A percentile compares a stretch with the other conserved stretches of the same genome.
These are phyloP conservation scores for Quercus dentata DNA, from an alignment of 306 rosid genomes.

Conservation along the genomic window DNA sequence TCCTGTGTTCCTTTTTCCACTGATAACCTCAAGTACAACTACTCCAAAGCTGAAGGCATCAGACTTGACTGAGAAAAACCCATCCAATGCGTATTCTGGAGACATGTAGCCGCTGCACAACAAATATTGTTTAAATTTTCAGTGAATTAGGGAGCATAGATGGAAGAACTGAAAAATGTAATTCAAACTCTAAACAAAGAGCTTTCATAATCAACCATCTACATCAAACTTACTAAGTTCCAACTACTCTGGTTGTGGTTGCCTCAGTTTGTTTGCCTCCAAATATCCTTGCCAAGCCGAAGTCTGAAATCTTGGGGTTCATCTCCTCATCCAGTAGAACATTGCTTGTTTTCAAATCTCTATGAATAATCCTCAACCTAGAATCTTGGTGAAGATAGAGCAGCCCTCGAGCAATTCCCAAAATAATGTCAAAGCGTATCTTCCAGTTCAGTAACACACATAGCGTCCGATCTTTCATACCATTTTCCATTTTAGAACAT, in stretches of 20 bases:
- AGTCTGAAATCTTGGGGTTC: slow-evolving; percentile 23
- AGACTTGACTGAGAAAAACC: slow-evolving; percentile 46
- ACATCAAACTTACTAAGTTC: slow-evolving; percentile 20
- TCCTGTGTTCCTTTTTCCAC: slow-evolving; percentile 48
- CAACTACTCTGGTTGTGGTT: slow-evolving; percentile 15
- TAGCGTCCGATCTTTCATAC: background rate
- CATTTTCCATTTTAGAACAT: background rate
- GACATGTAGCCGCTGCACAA: slow-evolving; percentile 47
- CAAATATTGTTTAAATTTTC: background rate
- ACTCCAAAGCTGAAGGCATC: slow-evolving; percentile 64
- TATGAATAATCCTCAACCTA: slow-evolving; percentile 24
- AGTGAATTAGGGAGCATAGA: background rate
- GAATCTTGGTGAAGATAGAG: slow-evolving; percentile 33
- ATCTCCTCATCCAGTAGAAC: slow-evolving; percentile 12
- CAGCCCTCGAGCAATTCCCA: slow-evolving; percentile 20
- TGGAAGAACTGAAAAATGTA: background rate
- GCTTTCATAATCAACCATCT: background rate
- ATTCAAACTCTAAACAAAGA: background rate
- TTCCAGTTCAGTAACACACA: slow-evolving; percentile 17
- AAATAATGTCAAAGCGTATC: slow-evolving; percentile 13
- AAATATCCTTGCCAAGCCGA: slow-evolving; percentile 27
- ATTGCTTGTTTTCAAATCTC: slow-evolving; percentile 26
- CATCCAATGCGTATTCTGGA: slow-evolving; percentile 45
- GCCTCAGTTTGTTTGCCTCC: slow-evolving; percentile 19
- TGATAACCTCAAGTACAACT: slow-evolving; percentile 46